Base-by-base conservation (phyloP, 371 early-diverging fungal genomes). In the Coemansia sp. region DNA sequence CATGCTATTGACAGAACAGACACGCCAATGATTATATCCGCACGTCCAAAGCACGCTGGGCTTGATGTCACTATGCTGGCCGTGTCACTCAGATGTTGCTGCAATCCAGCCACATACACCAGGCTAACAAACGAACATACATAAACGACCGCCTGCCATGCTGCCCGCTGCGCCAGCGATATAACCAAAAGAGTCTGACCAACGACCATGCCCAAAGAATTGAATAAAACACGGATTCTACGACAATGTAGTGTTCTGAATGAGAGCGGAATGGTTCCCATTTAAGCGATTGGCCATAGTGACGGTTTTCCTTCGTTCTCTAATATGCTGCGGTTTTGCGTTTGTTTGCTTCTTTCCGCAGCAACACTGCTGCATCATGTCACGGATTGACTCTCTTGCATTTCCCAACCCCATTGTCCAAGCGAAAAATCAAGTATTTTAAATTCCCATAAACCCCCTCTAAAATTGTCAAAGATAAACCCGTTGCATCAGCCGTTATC, bases 91-190 rank as follows among this genome's bases (percentile, higher is more conserved):
- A 18, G 18, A 33, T 30, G 30, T 6, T n/a, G 7, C 28, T 28
- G 33, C 18, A 56, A n/a, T 20, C 56, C 56, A 8, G 56, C 20
- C 33, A 20, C 16, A 8, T 37, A 33, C 37, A 30, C 28, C 28
- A 56, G 56, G 4, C 26, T 20, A n/a, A 56, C 18, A 30, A 56
- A 11, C n/a, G 56, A 56, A n/a, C 56, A 56, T 3, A 56, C 21
- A 12, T 30, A 56, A 6, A 56, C 9, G 2, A 30, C 33, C 18
- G 30, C 56, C 9, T 18, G 56, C 18, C 33, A n/a, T 30, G 20
- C 18, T 8, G 56, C 26, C 3, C 20, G 56, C 1, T 20, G 28
- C n/a, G 20, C 56, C 33, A 33, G 4, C 12, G 56, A 23, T 26
- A 56, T 7, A 28, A 33, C 6, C 56, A 30, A 16, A 14, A 56